Base-by-base conservation (phyloP, 805 yeast species). In the Candida tallmaniae region DNA sequence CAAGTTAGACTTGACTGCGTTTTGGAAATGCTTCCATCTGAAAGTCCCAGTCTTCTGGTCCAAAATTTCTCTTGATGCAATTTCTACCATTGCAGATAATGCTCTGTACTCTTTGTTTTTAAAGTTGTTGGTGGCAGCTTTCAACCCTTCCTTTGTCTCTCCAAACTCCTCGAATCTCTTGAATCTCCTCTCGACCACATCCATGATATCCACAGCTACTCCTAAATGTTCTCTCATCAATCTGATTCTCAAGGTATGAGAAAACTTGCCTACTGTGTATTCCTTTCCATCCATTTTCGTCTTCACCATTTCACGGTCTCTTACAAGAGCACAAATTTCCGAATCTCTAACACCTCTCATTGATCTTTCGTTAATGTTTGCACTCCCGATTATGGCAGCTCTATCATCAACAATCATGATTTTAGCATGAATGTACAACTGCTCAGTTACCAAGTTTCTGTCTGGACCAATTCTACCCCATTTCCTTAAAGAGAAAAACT, bases 181-280 rank as follows among this genome's bases (percentile, higher is more conserved):
- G 35, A 84, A 81, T 46, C 83, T 70, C 45, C 89, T 69, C 51
- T 88, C 96, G 21, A 87, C 83, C 28, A 83, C 59, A 37, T 89
- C 97, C 17, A 88, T 59, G 11, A 81, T 65, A 58, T 89, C 97
- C 27, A 88, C 93, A 56, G 88, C 94, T 35, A 95, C 81, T 17
- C 98, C 99, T 17, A 93, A 55, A 60, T 93, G 99, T 53, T 93
- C 99, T 44, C 98, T 74, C 98, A 93, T 93, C 32, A 94, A 68
- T 42, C 97, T 73, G 66, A 88, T 76, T 49, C 99, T 73, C 40
- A 93, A 62, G 2, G 93, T 80, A 55, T 87, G 95, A 0, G 97
- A 87, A 65, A 90, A 93, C 46, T 78, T 79, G 3, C 87, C 90
- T 2, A 90, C 98, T 41, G 70, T 60, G 56, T 77, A 90, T 0